phyloP scores from a whole-genome alignment of 768 basidiomycete species.

The Trametes meyenii region DNA sequence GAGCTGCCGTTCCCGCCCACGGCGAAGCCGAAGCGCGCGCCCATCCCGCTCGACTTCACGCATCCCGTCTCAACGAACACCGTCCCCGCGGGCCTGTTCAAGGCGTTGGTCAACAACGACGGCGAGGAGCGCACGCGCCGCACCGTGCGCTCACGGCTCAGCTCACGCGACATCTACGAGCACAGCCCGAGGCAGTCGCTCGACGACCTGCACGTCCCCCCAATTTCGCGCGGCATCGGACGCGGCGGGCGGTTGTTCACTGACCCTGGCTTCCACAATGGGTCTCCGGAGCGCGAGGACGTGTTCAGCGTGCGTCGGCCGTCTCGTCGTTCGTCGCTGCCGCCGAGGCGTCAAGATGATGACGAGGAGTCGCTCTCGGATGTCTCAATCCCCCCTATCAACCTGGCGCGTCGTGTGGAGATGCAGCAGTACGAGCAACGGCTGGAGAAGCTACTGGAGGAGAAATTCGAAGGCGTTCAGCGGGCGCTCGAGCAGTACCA shows the following conservation, averaged over 20 bases:
- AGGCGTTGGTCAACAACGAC: constrained; percentile 58
- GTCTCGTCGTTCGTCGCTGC: constrained; percentile 38
- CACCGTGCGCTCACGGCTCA: constrained; percentile 73
- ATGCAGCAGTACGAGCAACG: constrained; percentile 62
- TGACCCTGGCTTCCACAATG: constrained; percentile 51
- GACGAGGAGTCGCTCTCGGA: constrained; percentile 50
- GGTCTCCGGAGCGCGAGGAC: constrained; percentile 38
- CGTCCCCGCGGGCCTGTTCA: constrained; percentile 85
- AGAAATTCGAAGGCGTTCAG: constrained; percentile 60
- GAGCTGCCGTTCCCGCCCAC: constrained; percentile 38
- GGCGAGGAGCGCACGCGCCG: constrained; percentile 69
- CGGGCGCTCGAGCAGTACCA: constrained; percentile 39
- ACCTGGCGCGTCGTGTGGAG: constrained; percentile 58
- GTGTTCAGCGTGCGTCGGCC: constrained; percentile 43
- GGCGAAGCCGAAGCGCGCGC: constrained; percentile 60
- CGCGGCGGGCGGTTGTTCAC: constrained; percentile 54
- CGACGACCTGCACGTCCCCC: constrained; percentile 71
- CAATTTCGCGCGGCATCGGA: constrained; percentile 66
- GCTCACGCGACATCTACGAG: constrained; percentile 72
- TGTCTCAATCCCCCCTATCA: constrained; percentile 48
- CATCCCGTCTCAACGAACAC: constrained; percentile 68
- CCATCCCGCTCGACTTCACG: constrained; percentile 80
- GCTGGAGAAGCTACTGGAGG: constrained; percentile 66
- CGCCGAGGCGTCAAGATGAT: constrained; percentile 49
- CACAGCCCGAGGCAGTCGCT: constrained; percentile 66